Percentiles rank a stretch among this genome's conserved stretches.
phyloP scores from a whole-genome alignment of 2,329 filamentous ascomycete genomes.

The Orbilia brochopaga region DNA sequence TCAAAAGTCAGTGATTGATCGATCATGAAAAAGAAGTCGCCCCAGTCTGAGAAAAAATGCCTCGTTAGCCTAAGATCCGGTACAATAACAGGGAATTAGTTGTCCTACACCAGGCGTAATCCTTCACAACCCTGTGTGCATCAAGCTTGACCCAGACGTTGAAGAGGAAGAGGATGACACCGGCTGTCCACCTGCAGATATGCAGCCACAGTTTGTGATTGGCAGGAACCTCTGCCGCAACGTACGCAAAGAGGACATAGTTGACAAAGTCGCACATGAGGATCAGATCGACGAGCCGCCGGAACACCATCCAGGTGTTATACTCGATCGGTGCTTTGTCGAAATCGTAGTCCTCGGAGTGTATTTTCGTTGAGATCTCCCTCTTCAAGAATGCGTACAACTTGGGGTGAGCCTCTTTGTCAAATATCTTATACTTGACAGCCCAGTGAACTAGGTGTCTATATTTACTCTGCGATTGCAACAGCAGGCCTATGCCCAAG shows the following conservation, averaged over 20 bases:
- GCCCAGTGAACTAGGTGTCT: constrained; percentile 86
- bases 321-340: constrained; percentile 94
- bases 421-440: constrained; percentile 82
- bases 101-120: constrained; percentile 82
- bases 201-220: constrained; percentile 75
- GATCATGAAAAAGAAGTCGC: constrained; percentile 98
- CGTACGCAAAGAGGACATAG: constrained; percentile 93
- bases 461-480: constrained; percentile 88
- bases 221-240: constrained; percentile 76
- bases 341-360: constrained; percentile 83
- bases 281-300: constrained; percentile 92
- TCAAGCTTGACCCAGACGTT: constrained; percentile 99
- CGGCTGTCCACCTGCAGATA: constrained; percentile 75
- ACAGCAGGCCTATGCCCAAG: constrained; percentile 85
- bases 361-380: constrained; percentile 93
- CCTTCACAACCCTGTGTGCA: constrained; percentile 95
- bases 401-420: constrained; percentile 77
- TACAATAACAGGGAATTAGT: background rate
- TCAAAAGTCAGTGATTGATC: constrained; percentile 98
- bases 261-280: constrained; percentile 98
- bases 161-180: constrained; percentile 81
- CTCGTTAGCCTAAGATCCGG: background rate
- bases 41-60: constrained; percentile 73
- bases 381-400: constrained; percentile 83
- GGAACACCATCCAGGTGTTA: constrained; percentile 98